phyloP scores from a whole-genome alignment of 108 stramenopile species.

The Epithemia pelagica region DNA sequence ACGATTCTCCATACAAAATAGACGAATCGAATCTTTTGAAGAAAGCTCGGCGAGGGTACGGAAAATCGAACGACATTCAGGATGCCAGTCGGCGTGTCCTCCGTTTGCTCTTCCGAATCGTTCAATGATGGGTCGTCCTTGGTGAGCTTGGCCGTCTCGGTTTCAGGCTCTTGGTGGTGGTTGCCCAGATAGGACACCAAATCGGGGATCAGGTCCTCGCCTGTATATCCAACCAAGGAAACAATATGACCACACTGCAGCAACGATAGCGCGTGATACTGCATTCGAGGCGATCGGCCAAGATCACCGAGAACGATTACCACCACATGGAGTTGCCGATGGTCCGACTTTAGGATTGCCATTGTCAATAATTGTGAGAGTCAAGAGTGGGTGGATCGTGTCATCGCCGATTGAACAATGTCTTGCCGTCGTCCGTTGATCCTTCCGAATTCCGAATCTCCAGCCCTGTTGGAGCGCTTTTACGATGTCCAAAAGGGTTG shows the following conservation, averaged over 20 bases:
- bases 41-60: not conserved
- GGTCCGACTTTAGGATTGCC: too few species aligned
- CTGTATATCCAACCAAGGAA: conserved; percentile 65
- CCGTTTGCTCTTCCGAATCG: not conserved
- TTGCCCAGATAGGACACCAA: conserved; percentile 6
- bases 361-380: too few species aligned
- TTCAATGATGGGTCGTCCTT: not conserved
- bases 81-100: not conserved
- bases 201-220: conserved; percentile 46
- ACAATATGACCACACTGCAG: conserved; percentile 62
- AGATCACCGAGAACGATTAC: conserved; percentile 81
- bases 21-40: not conserved
- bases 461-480: conserved; percentile 70
- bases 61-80: conserved; percentile 1
- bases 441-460: too few species aligned
- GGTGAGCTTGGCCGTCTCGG: not conserved
- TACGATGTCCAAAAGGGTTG: conserved; percentile 64
- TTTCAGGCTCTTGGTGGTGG: too few species aligned
- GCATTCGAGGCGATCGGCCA: conserved; percentile 97
- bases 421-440: too few species aligned
- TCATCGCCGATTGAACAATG: too few species aligned
- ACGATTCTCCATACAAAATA: conserved; percentile 4
- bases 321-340: conserved; percentile 19
- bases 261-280: conserved; percentile 93
- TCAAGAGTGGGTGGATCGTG: too few species aligned